phyloP scores from a whole-genome alignment of 108 stramenopile genomes.

The Skeletonema menzelii region DNA sequence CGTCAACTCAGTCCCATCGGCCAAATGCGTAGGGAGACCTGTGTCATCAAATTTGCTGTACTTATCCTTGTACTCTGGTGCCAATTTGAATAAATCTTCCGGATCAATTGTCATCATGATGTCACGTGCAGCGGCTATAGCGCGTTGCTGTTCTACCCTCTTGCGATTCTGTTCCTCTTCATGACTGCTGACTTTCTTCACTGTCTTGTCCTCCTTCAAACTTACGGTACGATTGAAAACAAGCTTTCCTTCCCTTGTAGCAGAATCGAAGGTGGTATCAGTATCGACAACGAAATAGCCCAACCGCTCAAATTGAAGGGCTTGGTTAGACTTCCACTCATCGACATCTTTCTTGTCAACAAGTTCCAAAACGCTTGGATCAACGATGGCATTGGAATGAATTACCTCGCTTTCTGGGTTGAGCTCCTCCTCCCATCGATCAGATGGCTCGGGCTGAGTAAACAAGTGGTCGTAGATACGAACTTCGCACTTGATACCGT shows the following conservation, averaged over 20 bases:
- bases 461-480: slow-evolving; percentile 97
- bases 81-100: slow-evolving; percentile 65
- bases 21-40: slow-evolving; percentile 89
- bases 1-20: slow-evolving; percentile 85
- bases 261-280: slow-evolving; percentile 78
- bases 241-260: slow-evolving; percentile 58
- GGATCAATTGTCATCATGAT: slow-evolving; percentile 68
- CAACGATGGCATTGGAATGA: slow-evolving; percentile 69
- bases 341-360: slow-evolving; percentile 59
- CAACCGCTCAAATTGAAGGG: slow-evolving; percentile 94
- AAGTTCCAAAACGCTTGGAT: slow-evolving; percentile 65
- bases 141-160: slow-evolving; percentile 56
- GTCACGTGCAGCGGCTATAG: slow-evolving; percentile 56
- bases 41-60: slow-evolving; percentile 84
- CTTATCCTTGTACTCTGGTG: slow-evolving; percentile 73
- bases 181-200: slow-evolving; percentile 48
- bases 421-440: slow-evolving; percentile 92
- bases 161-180: slow-evolving; percentile 64
- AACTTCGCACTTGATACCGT: slow-evolving; percentile 69
- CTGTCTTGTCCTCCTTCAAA: slow-evolving; percentile 82
- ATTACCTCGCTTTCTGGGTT: slow-evolving; percentile 87
- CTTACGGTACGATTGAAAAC: slow-evolving; percentile 96
- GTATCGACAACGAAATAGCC: slow-evolving; percentile 97
- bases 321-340: slow-evolving; percentile 72
- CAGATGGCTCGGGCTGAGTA: slow-evolving; percentile 78